Evolutionary conservation across 2,329 filamentous ascomycete species (phyloP).

Genomic region (Hypoxylon rubiginosum): DNA sequence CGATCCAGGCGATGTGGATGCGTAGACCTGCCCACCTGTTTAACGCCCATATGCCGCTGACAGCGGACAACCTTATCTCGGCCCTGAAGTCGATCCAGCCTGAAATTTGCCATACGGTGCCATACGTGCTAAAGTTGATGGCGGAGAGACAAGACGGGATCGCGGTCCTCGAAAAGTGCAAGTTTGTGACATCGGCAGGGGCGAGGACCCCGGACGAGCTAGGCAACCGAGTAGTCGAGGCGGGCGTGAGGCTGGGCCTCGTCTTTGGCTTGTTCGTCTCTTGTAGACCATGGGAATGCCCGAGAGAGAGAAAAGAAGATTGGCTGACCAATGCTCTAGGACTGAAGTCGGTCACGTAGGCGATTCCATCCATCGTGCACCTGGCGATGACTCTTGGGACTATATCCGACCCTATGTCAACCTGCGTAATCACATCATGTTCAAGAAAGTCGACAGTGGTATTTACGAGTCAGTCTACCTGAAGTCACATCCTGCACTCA

Average conservation of each 20-base stretch:
- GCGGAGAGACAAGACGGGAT: slow-evolving; percentile 54
- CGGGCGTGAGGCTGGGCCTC: slow-evolving; percentile 55
- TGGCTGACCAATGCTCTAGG: slow-evolving; percentile 46
- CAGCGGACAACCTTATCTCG: slow-evolving; percentile 52
- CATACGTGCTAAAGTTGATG: slow-evolving; percentile 58
- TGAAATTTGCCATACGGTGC: slow-evolving; percentile 58
- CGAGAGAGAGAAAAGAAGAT: no score
- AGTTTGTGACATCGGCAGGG: slow-evolving; percentile 57
- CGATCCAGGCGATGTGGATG: slow-evolving; percentile 60
- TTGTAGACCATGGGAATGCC: not conserved
- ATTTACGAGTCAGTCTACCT: slow-evolving; percentile 54
- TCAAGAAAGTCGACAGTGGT: slow-evolving; percentile 54
- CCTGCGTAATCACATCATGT: slow-evolving; percentile 54
- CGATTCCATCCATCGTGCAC: slow-evolving; percentile 56
- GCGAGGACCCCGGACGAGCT: slow-evolving; percentile 59
- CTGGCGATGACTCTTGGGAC: slow-evolving; percentile 57
- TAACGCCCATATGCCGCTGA: slow-evolving; percentile 57
- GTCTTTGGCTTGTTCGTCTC: slow-evolving; percentile 58
- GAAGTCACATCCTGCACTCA: slow-evolving; percentile 52
- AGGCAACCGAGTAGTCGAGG: slow-evolving; percentile 55
- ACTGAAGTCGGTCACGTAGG: slow-evolving; percentile 60
- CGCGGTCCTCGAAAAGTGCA: slow-evolving; percentile 53
- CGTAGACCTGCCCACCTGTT: slow-evolving; percentile 57
- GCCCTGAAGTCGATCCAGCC: slow-evolving; percentile 55
- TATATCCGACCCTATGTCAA: slow-evolving; percentile 57